Evolutionary conservation across 495 filamentous ascomycete species (phyloP).

Genomic region (Lindgomyces ingoldianus): DNA sequence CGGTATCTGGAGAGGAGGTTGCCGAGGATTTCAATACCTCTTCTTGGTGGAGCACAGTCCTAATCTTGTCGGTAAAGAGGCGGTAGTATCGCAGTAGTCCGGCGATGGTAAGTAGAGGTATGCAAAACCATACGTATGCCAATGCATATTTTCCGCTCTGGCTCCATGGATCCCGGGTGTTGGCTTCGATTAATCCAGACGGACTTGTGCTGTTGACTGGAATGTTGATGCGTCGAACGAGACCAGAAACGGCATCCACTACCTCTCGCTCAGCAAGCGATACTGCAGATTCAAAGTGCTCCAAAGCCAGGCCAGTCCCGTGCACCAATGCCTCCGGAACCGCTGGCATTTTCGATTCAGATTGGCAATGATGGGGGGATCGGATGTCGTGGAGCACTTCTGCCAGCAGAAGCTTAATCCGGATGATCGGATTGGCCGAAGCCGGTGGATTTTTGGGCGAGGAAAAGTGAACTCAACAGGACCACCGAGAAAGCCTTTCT

Average conservation of each 20-base stretch:
- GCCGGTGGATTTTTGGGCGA: neutral
- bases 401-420: slow-evolving; percentile 37
- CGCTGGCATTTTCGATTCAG: slow-evolving; percentile 38
- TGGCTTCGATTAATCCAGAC: slow-evolving; percentile 68
- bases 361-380: slow-evolving; percentile 3
- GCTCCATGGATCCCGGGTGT: slow-evolving; percentile 74
- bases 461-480: slow-evolving; percentile 9
- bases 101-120: slow-evolving; percentile 67
- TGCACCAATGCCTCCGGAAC: slow-evolving; percentile 39
- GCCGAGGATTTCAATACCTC: slow-evolving; percentile 58
- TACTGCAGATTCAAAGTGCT: slow-evolving; percentile 31
- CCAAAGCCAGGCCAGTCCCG: slow-evolving; percentile 38
- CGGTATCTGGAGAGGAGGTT: slow-evolving; percentile 62
- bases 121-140: slow-evolving; percentile 82
- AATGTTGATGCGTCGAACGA: slow-evolving; percentile 75
- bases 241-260: slow-evolving; percentile 38
- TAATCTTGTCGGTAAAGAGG: slow-evolving; percentile 83
- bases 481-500: slow-evolving; percentile 11
- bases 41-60: slow-evolving; percentile 80
- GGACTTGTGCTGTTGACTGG: slow-evolving; percentile 69
- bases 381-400: slow-evolving; percentile 26
- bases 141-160: slow-evolving; percentile 84
- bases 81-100: slow-evolving; percentile 72
- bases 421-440: slow-evolving; percentile 1
- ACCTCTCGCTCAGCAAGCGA: slow-evolving; percentile 36